Evolutionary conservation across 352 stramenopile genomes (phyloP).

Genomic region (Elongisporangium senticosum): DNA sequence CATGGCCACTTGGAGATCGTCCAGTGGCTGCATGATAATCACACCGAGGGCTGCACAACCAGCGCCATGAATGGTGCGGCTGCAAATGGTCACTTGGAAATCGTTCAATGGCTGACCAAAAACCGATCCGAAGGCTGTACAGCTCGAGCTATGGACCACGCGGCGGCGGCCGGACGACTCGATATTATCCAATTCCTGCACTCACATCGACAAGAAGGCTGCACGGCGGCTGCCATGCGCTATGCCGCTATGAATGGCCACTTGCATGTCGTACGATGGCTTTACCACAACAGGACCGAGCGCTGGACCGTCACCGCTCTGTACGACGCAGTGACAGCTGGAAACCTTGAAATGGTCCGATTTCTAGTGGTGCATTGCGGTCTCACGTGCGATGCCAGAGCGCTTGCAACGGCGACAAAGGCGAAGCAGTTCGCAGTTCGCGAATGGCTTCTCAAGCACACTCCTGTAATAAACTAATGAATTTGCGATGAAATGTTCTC

Average conservation of each 20-base stretch:
- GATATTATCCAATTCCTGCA: constrained; percentile 24
- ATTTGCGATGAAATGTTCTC: neutral
- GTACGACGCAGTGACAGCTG: neutral
- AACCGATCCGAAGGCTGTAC: constrained; percentile 22
- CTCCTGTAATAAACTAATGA: neutral
- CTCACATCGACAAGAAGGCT: constrained; percentile 20
- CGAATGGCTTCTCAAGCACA: neutral
- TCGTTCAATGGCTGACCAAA: constrained; percentile 24
- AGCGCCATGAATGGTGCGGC: constrained; percentile 29
- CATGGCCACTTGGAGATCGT: constrained; percentile 22
- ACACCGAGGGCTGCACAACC: constrained; percentile 20
- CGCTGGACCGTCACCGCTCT: constrained; percentile 14
- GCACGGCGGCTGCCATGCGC: constrained; percentile 39
- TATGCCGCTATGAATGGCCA: constrained; percentile 35
- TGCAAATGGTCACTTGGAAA: constrained; percentile 17
- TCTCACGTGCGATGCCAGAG: neutral
- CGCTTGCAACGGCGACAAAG: neutral
- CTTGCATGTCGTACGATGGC: constrained; percentile 44
- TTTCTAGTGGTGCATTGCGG: neutral
- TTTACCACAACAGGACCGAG: constrained; percentile 34
- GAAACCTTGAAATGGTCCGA: neutral
- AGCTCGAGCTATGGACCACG: constrained; percentile 29
- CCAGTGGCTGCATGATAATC: constrained; percentile 17
- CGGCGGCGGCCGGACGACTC: constrained; percentile 16
- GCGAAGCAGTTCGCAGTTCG: neutral